Base-by-base conservation (phyloP, 768 basidiomycete species). In the Leccinum olivaceopallidum region DNA sequence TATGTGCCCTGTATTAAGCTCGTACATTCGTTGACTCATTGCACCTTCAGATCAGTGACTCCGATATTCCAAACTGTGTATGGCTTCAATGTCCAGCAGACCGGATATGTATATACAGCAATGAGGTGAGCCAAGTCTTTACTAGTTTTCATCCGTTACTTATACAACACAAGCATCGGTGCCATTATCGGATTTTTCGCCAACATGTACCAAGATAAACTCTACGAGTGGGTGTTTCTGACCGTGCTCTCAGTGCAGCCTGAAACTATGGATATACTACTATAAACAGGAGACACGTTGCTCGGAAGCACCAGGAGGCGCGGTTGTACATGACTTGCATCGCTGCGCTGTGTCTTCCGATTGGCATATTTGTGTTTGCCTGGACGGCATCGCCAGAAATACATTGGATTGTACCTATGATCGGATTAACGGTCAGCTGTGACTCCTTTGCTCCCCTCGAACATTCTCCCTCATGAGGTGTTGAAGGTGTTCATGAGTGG, bases 291-390 rank as follows among this genome's bases (percentile, higher is more conserved):
- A 69, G 20, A 24, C 18, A 73, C 39, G 63, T 63, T 50, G 1
- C 61, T 8, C 58, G 5, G 18, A 71, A 49, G 57, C 69, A 79
- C 6, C 79, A 77, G 9, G 88, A 89, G 72, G 87, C 88, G 1
- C 80, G 88, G 8, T 67, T 89, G n/a, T 85, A 84, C 60, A 67
- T 76, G 18, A 80, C 84, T 28, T 85, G 86, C 68, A 67, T 77
- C 22, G 85, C 83, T 1, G 85, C 79, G 0, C 50, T 88, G 24
- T 68, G 83, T 6, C 75, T 86, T 58, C 86, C 87, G 0, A 61
- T 77, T 1, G 81, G 80, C 32, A 85, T 88, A 80, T 84, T 89
- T 70, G 83, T 90, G 16, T 90, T 85, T 65, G 88, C 86, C 0
- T 90, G 87, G 84, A 84, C 85, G 22, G 81, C 84, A 16, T 84